Conservation (phyloP, 768 basidiomycete genomes). For the Termitomyces sp. region DNA sequence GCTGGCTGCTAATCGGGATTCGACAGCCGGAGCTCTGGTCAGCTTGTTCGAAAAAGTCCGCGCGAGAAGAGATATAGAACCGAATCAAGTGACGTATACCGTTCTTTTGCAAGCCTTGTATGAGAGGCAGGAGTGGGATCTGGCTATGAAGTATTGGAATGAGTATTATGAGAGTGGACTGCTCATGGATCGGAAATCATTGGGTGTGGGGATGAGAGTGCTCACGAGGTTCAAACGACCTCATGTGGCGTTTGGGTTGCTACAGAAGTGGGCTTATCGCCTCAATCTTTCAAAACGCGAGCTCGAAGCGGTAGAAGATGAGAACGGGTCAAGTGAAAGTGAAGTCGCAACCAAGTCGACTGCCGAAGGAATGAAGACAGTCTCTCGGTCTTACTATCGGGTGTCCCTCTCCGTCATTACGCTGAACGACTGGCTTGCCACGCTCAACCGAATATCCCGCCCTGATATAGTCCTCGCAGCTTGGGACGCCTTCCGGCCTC, state of each 20-base stretch:
- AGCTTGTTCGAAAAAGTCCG: slow-evolving; percentile 4
- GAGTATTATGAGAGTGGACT: slow-evolving; percentile 32
- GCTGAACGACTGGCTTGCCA: slow-evolving; percentile 42
- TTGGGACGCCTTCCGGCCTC: slow-evolving; percentile 60
- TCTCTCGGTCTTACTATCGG: background rate
- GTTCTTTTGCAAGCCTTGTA: slow-evolving; percentile 53
- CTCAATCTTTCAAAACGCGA: slow-evolving; percentile 13
- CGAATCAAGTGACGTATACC: slow-evolving; percentile 49
- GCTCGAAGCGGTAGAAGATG: slow-evolving; percentile 21
- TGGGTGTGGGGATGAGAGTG: slow-evolving; percentile 50
- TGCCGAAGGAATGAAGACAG: background rate
- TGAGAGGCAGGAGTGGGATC: slow-evolving; percentile 32
- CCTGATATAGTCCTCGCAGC: slow-evolving; percentile 63
- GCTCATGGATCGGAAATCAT: slow-evolving; percentile 41
- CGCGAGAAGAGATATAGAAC: slow-evolving; percentile 24
- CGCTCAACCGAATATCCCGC: slow-evolving; percentile 48
- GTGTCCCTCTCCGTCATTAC: slow-evolving; percentile 14
- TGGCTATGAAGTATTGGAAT: slow-evolving; percentile 44
- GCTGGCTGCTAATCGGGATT: slow-evolving; percentile 36
- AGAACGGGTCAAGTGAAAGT: background rate
- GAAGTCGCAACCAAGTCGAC: background rate
- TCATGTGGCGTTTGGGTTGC: slow-evolving; percentile 39
- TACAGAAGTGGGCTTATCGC: slow-evolving; percentile 11
- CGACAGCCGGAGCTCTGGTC: slow-evolving; percentile 15
- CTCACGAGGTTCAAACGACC: slow-evolving; percentile 41